Base-by-base conservation (phyloP, 2,329 filamentous ascomycete species). In the Diaporthe australafricana region DNA sequence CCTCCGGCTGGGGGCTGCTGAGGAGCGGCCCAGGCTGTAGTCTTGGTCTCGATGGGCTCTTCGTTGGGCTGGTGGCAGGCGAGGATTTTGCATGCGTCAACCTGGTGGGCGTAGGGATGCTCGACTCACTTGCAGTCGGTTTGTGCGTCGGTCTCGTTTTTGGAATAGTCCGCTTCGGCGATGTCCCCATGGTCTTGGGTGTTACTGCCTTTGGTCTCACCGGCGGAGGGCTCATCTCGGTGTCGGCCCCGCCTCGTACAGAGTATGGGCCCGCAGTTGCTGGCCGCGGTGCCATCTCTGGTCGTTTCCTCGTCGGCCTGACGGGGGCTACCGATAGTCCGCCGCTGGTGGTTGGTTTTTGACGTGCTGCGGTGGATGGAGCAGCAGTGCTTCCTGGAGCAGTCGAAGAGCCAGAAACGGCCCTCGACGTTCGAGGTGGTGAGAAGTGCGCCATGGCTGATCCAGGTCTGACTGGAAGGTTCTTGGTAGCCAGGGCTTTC, bases 211-310 rank as follows among this genome's bases (percentile, higher is more conserved):
- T 90, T 22, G 83, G 77, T 75, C 82, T 87, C 30, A 80, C 74
- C 50, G 78, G 70, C 5, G 72, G 72, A 27, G 72, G 72, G 56
- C 72, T 73, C 20, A 68, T 40, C 25, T 42, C 65, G 6, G 57
- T 42, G 47, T 66, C 72, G 27, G 7, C 32, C 4, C 65, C 53
- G 11, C 70, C 62, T 88, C 90, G 84, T 12, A 90, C 86, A 25
- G 90, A 92, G 78, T 92, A 92, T 0, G 90, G 90, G 0, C 90
- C 90, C 14, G 90, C 90, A 16, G 90, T 92, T 16, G 90, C 90
- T 42, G 90, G 90, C 71, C 90, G 85, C 35, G 87, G 83, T 53
- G 85, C 85, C 76, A 89, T 83, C 70, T 91, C 90, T 3, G 89
- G 89, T 52, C 88, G 84, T 75, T 86, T 87, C 78, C 86, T 88